Conservation (phyloP, 2,329 filamentous ascomycete genomes). For the Monosporascus sp. region DNA sequence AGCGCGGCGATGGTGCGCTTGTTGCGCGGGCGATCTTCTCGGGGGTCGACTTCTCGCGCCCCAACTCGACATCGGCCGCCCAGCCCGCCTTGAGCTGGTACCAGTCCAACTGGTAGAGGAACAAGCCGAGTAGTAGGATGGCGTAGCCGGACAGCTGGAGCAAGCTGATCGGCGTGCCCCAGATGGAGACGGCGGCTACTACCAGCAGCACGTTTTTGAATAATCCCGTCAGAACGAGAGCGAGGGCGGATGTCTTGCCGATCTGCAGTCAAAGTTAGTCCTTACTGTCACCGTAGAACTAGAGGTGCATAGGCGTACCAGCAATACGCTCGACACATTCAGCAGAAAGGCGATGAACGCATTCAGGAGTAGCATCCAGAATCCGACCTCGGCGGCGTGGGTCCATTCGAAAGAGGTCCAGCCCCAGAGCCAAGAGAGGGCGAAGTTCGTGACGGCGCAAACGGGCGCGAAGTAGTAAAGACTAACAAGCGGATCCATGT, state of each 20-base stretch:
- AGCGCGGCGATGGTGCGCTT: background rate
- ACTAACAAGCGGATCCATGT: conserved; percentile 84
- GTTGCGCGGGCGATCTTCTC: background rate
- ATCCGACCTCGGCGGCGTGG: conserved; percentile 65
- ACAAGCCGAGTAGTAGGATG: conserved; percentile 54
- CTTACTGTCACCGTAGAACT: background rate
- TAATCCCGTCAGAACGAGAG: conserved; percentile 80
- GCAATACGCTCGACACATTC: conserved; percentile 79
- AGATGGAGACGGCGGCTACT: conserved; percentile 69
- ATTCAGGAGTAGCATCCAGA: conserved; percentile 63
- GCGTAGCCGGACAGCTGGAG: conserved; percentile 75
- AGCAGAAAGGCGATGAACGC: conserved; percentile 74
- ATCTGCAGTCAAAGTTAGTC: conserved; percentile 49
- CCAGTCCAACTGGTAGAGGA: conserved; percentile 40
- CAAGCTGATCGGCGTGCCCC: conserved; percentile 63
- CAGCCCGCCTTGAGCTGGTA: conserved; percentile 5
- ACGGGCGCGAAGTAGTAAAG: conserved; percentile 88
- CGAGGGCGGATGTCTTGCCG: conserved; percentile 79
- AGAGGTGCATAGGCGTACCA: conserved; percentile 51
- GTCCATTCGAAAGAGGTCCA: conserved; percentile 31
- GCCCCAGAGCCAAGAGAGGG: conserved; percentile 37
- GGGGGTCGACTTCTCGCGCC: background rate
- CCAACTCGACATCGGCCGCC: background rate
- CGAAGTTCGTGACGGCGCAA: conserved; percentile 74
- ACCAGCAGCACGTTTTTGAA: conserved; percentile 86